These are phyloP conservation scores for Gynandropsis gynandra DNA, from an alignment of 345 rosid species.

Conservation along the genomic window DNA sequence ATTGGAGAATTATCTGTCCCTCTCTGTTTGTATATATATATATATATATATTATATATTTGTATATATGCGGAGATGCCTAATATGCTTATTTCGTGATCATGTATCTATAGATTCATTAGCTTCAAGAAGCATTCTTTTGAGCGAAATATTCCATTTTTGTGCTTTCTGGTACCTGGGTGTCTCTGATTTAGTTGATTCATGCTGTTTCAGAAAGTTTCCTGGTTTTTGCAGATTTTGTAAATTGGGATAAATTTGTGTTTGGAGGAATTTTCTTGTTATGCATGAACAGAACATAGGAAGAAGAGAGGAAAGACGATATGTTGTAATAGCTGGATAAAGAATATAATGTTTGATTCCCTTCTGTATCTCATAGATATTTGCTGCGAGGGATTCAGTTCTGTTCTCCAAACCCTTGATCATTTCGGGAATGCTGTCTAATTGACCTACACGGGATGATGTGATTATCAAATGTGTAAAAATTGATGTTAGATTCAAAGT, in stretches of 20 bases:
- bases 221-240: not conserved
- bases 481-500: too few relatives aligned
- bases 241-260: not conserved
- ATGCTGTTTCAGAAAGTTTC: not conserved
- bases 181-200: not conserved
- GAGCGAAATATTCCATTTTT: not conserved
- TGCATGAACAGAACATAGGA: constrained; percentile 1
- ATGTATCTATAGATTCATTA: not conserved
- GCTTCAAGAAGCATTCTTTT: not conserved
- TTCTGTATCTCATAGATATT: too few relatives aligned
- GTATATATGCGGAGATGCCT: too few relatives aligned
- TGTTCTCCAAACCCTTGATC: too few relatives aligned
- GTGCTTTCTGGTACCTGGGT: not conserved
- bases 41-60: too few relatives aligned
- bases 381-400: too few relatives aligned
- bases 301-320: too few relatives aligned
- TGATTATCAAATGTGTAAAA: too few relatives aligned
- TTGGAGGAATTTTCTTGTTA: not conserved
- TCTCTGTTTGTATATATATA: constrained; percentile 16
- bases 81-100: constrained; percentile 1
- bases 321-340: too few relatives aligned
- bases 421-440: too few relatives aligned
- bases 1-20: not conserved
- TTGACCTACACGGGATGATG: too few relatives aligned
- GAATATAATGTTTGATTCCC: too few relatives aligned